phyloP scores from a whole-genome alignment of 2,329 filamentous ascomycete genomes.

The Aureobasidium lini region DNA sequence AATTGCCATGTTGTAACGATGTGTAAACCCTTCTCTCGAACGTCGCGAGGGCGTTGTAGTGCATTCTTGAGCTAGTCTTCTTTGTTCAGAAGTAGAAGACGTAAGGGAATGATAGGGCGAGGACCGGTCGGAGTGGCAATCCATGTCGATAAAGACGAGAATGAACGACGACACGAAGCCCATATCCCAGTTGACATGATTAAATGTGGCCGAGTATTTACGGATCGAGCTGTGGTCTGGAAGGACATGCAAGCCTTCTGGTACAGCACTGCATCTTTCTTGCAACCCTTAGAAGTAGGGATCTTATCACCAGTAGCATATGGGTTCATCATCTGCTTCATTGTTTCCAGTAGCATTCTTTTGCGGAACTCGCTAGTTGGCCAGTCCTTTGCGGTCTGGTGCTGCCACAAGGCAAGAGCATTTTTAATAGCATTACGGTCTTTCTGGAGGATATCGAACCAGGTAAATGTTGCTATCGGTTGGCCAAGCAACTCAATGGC shows the following conservation, averaged over 20 bases:
- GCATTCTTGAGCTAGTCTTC: not conserved
- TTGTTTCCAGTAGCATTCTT: not conserved
- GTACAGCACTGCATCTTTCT: not conserved
- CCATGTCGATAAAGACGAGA: not conserved
- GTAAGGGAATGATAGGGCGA: not conserved
- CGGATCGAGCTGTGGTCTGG: not conserved
- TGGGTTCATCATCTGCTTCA: not conserved
- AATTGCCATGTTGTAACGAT: not conserved
- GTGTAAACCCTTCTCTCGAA: not conserved
- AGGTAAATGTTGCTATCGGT: not conserved
- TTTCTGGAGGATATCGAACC: not conserved
- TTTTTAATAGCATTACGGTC: not conserved
- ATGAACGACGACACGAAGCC: not conserved
- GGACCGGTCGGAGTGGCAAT: not conserved
- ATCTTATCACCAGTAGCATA: no score
- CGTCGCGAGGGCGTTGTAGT: not conserved
- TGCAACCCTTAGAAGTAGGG: not conserved
- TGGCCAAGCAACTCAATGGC: not conserved
- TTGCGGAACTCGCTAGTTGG: not conserved
- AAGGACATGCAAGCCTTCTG: not conserved
- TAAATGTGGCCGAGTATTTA: not conserved
- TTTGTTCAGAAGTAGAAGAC: not conserved
- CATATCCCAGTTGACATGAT: not conserved
- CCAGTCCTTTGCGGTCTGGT: not conserved
- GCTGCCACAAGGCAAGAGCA: not conserved